Conservation (phyloP, 208 protist species). For the Wallacemonas sp. region DNA sequence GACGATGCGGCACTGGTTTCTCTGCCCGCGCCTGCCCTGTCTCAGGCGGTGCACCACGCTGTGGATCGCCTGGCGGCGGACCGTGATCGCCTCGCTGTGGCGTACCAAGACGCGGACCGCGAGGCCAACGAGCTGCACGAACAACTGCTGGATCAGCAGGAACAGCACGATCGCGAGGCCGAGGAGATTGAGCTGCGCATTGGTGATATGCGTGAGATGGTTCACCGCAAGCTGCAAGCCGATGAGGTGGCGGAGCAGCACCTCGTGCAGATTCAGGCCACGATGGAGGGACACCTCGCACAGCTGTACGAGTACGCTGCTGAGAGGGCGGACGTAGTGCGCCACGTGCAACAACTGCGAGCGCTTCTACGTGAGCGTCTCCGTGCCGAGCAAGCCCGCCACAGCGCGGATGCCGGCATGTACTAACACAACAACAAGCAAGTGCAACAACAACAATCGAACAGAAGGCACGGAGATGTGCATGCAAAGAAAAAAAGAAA, state of each 20-base stretch:
- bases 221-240: slow-evolving; percentile 56
- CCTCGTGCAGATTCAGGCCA: slow-evolving; percentile 38
- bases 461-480: no score
- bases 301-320: slow-evolving; percentile 33
- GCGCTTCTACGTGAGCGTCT: slow-evolving; percentile 30
- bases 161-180: slow-evolving; percentile 22
- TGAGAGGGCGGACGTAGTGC: slow-evolving; percentile 33
- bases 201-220: slow-evolving; percentile 43
- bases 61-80: slow-evolving; percentile 18
- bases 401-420: no score
- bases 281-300: slow-evolving; percentile 39
- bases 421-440: no score
- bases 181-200: slow-evolving; percentile 38
- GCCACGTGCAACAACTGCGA: slow-evolving; percentile 43
- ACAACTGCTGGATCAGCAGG: slow-evolving; percentile 10
- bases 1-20: slow-evolving; percentile 5
- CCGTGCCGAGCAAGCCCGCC: background rate
- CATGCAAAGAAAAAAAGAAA: background rate
- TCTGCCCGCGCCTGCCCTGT: slow-evolving; percentile 13
- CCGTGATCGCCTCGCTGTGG: slow-evolving; percentile 21
- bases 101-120: background rate
- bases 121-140: slow-evolving; percentile 19
- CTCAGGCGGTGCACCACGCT: slow-evolving; percentile 4
- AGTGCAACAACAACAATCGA: no score
- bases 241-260: slow-evolving; percentile 59